Base-by-base conservation (phyloP, 225 moss, liverwort and hornwort species). In the Rhytidiadelphus loreus region DNA sequence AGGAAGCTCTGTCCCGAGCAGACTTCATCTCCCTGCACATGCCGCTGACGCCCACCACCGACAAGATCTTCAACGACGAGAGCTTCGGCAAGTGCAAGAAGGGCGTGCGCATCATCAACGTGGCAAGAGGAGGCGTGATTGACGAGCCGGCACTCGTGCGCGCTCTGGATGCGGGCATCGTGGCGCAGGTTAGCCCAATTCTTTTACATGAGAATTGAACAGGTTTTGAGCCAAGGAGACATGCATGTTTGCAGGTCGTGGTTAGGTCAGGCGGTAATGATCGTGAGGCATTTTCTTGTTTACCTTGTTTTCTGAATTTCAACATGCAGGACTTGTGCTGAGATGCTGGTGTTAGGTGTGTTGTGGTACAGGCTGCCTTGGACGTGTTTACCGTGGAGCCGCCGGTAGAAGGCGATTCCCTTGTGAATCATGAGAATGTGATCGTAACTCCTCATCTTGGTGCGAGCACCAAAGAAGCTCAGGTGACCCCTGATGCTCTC, bases 11-110 rank as follows among this genome's bases (percentile, higher is more conserved):
- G 52, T 81, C 89, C 3, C 87, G 87, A 12, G 96, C 97, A 10
- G 96, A 99, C 90, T 99, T 99, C 78, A 96, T 99, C 87, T 96
- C 98, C 35, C 94, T 99, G 21, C 98, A 99, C 91, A 99, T 99
- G 98, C 98, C 98, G 3, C 91, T 99, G 23, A 99, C 98, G 44
- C 96, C 96, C 10, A 91, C 93, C 20, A 99, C 98, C 52, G 94
- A 99, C 90, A 99, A 96, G 91, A 91, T 96, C 41, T 96, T 99
- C 65, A 99, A 99, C 73, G 98, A 99, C 64, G 95, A 95, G 30
- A 99, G 96, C 82, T 96, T 99, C 50, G 90, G 86, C 30, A 95
- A 93, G 89, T 93, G 92, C 83, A 99, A 97, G 92, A 94, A 90
- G 87, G 98, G 98, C 46, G 96, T 99, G 74, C 95, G 98, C 66